phyloP scores from a whole-genome alignment of 768 basidiomycete species.

The Rhodotorula babjevae region DNA sequence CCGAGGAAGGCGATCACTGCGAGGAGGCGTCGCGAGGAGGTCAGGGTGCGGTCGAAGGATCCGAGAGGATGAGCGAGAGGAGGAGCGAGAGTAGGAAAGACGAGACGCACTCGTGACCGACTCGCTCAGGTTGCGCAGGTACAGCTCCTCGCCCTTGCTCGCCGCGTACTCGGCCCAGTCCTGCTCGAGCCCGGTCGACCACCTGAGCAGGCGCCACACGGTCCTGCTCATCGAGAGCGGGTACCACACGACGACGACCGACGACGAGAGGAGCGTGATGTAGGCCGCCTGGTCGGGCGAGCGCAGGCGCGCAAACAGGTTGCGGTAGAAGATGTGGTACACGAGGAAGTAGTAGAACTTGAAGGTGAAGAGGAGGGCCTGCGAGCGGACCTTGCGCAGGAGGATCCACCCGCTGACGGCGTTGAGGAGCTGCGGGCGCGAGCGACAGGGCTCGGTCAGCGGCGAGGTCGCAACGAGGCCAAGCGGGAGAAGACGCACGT shows the following conservation, averaged over 20 bases:
- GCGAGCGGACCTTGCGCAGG: constrained; percentile 47
- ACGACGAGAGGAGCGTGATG: constrained; percentile 48
- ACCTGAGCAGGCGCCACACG: constrained; percentile 46
- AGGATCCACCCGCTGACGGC: constrained; percentile 48
- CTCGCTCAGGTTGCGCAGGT: constrained; percentile 50
- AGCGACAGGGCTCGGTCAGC: not conserved
- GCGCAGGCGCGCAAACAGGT: constrained; percentile 48
- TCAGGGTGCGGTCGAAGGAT: too few species aligned
- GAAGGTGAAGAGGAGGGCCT: constrained; percentile 50
- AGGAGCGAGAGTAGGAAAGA: not conserved
- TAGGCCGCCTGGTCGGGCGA: constrained; percentile 47
- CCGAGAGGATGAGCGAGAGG: not conserved
- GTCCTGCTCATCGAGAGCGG: constrained; percentile 49
- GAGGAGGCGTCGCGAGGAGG: not conserved
- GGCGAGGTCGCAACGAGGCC: too few species aligned
- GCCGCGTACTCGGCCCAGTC: constrained; percentile 47
- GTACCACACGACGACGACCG: constrained; percentile 47
- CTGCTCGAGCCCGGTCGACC: constrained; percentile 46
- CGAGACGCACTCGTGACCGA: constrained; percentile 48
- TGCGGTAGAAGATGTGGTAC: constrained; percentile 35
- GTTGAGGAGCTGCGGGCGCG: constrained; percentile 38
- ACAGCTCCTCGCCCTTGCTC: constrained; percentile 42
- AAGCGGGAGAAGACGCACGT: constrained; percentile 24
- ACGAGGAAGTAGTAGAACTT: constrained; percentile 43
- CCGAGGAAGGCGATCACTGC: constrained; percentile 43